Base-by-base conservation (phyloP, 306 rosid genomes). In the Cyclanthera cordifolia region DNA sequence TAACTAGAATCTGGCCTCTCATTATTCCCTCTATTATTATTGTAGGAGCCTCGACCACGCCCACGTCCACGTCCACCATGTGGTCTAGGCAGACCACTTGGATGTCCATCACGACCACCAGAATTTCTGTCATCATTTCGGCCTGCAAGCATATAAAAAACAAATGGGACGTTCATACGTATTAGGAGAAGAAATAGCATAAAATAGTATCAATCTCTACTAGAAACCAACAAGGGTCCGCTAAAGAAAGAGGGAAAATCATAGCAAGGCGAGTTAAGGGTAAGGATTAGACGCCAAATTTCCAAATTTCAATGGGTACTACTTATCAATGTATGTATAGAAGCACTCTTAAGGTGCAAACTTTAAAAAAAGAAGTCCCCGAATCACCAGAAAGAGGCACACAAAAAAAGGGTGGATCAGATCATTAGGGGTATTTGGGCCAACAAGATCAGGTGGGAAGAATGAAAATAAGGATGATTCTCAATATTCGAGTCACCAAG, bases 61-160 rank as follows among this genome's bases (percentile, higher is more conserved):
- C 91, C 91, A 19, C 93, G 87, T 46, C 91, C 91, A 19, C 93
- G 87, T 46, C 83, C 78, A 17, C 95, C 87, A 27, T 83, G 78
- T 25, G 99, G 95, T 70, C 91, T 89, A 55, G 99, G 99, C 50
- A 83, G 76, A 73, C 99, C 96, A 67, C 99, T 93, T 11, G 98
- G 95, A 78, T 71, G 74, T 39, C 52, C 74, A 20, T 71, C 74
- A 34, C 74, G 74, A 55, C 74, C 37, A 71, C 74, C 23, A 24
- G 65, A 60, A 23, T 71, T 71, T 55, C 65, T 54, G 53, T 71
- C 39, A 37, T 71, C 74, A 71, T 71, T 41, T 43, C 74, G 65
- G 5, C 95, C 96, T 72, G 69, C 57, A 71, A 7, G 49, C 32
- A 55, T 13, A 64, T 64, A 64, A 69, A 69, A 12, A 49, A 27